These are phyloP conservation scores for Secale cereale DNA, from an alignment of 176 grass and related monocot genomes.

Conservation along the genomic window DNA sequence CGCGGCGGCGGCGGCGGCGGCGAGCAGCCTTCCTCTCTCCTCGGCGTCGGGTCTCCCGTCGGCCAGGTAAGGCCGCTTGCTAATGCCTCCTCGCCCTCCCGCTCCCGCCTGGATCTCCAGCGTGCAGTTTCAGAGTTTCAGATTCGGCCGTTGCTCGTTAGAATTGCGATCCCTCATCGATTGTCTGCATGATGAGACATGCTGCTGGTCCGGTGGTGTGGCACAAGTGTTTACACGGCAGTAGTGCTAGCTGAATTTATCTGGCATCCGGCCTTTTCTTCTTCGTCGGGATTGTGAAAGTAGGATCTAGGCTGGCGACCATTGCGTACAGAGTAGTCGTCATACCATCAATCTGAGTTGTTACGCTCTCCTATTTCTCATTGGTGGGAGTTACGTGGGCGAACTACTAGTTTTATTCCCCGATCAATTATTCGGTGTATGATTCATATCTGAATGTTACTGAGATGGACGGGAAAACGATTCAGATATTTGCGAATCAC, in stretches of 20 bases:
- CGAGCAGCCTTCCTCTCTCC: background rate
- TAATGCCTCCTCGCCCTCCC: background rate
- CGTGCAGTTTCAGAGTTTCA: background rate
- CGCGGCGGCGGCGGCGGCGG: background rate
- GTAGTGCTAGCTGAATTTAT: background rate
- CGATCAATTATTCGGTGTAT: background rate
- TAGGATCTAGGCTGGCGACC: background rate
- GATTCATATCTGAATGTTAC: background rate
- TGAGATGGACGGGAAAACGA: background rate
- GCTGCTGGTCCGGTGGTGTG: background rate
- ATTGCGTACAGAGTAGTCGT: background rate
- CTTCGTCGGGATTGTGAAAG: background rate
- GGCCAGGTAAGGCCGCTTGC: constrained; percentile 5
- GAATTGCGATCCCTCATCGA: background rate
- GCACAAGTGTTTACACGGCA: background rate
- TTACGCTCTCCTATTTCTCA: background rate
- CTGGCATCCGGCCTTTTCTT: background rate
- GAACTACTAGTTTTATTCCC: background rate
- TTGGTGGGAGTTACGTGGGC: background rate
- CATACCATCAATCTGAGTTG: background rate
- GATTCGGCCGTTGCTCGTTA: background rate
- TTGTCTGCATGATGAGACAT: background rate
- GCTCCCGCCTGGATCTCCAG: background rate
- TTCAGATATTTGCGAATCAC: background rate
- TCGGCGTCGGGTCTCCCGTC: background rate